These are phyloP conservation scores for Zostera marina DNA, from an alignment of 116 monocot genomes.

Conservation along the genomic window DNA sequence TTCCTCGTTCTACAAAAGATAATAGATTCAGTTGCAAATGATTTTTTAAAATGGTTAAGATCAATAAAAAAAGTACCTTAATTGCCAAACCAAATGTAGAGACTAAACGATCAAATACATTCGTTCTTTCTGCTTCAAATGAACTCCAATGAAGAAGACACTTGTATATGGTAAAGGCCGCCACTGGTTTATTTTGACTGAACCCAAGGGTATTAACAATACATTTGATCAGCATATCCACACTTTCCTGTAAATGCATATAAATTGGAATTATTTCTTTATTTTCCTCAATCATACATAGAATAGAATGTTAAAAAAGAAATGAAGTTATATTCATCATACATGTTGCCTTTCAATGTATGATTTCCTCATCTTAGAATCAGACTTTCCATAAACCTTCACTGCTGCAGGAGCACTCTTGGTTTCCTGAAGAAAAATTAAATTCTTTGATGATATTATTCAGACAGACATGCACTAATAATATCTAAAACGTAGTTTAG, in stretches of 20 bases:
- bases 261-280: background rate
- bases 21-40: background rate
- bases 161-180: conserved; percentile 83
- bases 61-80: conserved; percentile 10
- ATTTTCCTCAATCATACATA: background rate
- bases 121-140: conserved; percentile 90
- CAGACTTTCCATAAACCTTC: conserved; percentile 38
- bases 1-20: conserved; percentile 44
- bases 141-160: conserved; percentile 87
- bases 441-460: background rate
- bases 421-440: conserved; percentile 30
- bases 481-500: background rate
- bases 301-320: background rate
- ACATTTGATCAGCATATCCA: conserved; percentile 61
- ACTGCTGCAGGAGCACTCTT: conserved; percentile 48
- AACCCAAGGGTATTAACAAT: conserved; percentile 54
- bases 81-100: conserved; percentile 76
- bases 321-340: conserved; percentile 6
- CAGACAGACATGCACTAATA: too few species aligned
- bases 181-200: conserved; percentile 63
- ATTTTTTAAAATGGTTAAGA: background rate
- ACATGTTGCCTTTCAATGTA: conserved; percentile 71
- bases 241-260: conserved; percentile 42
- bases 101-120: conserved; percentile 89
- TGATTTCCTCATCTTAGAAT: conserved; percentile 40